A percentile compares a stretch with the other conserved stretches of the same genome.
Conservation (phyloP, 345 rosid species). For the Mercurialis annua region DNA sequence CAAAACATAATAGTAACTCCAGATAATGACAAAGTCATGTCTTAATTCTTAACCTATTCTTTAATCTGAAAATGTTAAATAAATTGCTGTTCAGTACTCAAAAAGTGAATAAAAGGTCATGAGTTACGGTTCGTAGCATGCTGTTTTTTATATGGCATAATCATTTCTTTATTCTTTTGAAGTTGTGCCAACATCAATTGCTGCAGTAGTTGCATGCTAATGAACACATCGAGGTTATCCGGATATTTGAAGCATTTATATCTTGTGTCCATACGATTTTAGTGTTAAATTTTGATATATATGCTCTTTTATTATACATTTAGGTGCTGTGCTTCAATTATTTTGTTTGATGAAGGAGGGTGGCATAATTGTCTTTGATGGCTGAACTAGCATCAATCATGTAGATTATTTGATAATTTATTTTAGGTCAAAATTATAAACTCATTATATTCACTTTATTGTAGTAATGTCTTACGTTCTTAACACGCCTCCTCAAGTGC, state of each 20-base stretch:
- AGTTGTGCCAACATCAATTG: neutral
- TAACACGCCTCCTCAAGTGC: too few species aligned
- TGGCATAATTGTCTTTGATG: neutral
- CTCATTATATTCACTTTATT: too few species aligned
- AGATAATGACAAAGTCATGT: slow-evolving; percentile 14
- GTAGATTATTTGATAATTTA: too few species aligned
- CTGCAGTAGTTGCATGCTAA: neutral
- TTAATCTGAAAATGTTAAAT: slow-evolving; percentile 18
- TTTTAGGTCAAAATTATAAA: too few species aligned
- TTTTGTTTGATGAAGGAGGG: neutral
- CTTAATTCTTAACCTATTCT: slow-evolving; percentile 24
- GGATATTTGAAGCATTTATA: neutral
- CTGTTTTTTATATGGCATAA: slow-evolving; percentile 6
- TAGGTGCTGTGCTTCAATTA: neutral
- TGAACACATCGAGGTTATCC: neutral
- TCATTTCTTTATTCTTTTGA: neutral
- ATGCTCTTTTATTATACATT: neutral
- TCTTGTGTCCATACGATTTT: neutral
- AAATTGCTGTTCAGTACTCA: slow-evolving; percentile 3
- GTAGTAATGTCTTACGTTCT: too few species aligned
- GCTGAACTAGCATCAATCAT: too few species aligned
- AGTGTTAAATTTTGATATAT: neutral
- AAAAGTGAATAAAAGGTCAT: slow-evolving; percentile 16
- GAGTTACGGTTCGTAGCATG: neutral
- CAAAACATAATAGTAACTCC: neutral